A percentile compares a stretch with the other conserved stretches of the same genome.
phyloP scores from a whole-genome alignment of 805 yeast genomes.

The Isabelozyma rhagii region DNA sequence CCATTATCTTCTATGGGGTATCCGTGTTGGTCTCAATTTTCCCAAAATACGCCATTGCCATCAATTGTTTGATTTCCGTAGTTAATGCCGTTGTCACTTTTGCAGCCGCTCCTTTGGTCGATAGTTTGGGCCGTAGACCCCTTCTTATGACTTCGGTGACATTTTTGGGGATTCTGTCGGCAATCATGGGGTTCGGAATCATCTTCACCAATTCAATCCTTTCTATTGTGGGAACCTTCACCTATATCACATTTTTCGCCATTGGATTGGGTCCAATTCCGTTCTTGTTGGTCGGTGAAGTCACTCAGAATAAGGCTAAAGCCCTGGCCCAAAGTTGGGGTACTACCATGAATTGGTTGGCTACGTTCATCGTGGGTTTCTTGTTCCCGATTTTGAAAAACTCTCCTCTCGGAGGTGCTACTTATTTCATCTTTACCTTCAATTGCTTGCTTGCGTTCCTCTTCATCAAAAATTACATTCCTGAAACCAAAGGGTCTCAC shows the following conservation, averaged over 20 bases:
- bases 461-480: conserved; percentile 50
- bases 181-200: conserved; percentile 67
- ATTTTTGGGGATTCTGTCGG: conserved; percentile 65
- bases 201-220: conserved; percentile 41
- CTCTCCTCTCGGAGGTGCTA: conserved; percentile 65
- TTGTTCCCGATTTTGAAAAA: conserved; percentile 72
- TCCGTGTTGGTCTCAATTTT: conserved; percentile 68
- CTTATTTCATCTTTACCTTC: conserved; percentile 67
- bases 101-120: conserved; percentile 72
- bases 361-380: conserved; percentile 80
- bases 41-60: conserved; percentile 66
- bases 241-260: conserved; percentile 83
- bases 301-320: conserved; percentile 76
- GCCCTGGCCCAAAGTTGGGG: conserved; percentile 93
- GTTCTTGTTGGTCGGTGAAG: conserved; percentile 80
- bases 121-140: conserved; percentile 68
- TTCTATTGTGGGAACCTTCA: conserved; percentile 62
- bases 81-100: conserved; percentile 75
- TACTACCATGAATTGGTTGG: conserved; percentile 85
- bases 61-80: conserved; percentile 74
- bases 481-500: conserved; percentile 71
- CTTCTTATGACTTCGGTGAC: conserved; percentile 63
- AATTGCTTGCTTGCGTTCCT: conserved; percentile 49
- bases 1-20: conserved; percentile 92
- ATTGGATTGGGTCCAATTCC: conserved; percentile 96